Evolutionary conservation across 2,329 filamentous ascomycete species (phyloP), one percentile per base, ranked within the genome.

Genomic region (Grosmannia penicillata): DNA sequence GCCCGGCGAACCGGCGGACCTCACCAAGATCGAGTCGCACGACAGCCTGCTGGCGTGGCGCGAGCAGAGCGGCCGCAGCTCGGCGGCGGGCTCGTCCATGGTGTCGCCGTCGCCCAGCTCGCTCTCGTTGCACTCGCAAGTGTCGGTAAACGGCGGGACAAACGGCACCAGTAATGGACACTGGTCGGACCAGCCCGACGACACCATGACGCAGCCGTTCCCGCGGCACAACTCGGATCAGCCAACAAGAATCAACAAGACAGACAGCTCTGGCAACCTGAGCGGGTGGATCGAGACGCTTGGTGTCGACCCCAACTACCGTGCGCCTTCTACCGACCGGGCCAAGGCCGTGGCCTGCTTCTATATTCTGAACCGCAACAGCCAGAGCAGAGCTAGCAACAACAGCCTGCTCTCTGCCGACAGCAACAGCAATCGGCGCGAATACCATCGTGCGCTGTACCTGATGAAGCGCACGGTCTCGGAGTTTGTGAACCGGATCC

Each of bases 201-300:
- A 47, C 19, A 32, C 29, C 15, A 22, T 28, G 19, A 72, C 77
- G 5, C 42, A 55, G 8, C 52, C 58, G 6, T 45, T 53, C 1
- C 56, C 62, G 4, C 58, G 57, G 27, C 62, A 62, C 41, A 45
- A 67, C 58, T 57, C 69, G 49, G 53, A 76, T 56, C 55, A 82
- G 31, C 66, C 66, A 0, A 69, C 62, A 2, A 66, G 62, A 39
- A 52, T 75, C 32, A 57, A 55, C 38, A 67, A 68, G 47, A 67
- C 65, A 1, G 74, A 78, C 38, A 71, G 75, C 18, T 62, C 72
- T 26, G 78, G 78, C 9, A 74, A 70, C 19, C 62, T 86, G 22
- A 80, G 75, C 43, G 81, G 82, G 6, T 94, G 82, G 78, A 91
- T 96, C 45, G 86, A 95, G 54, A 85, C 86, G 1, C 61, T 94